A percentile compares a stretch with the other conserved stretches of the same genome.
Conservation (phyloP, 306 rosid species). For the Rosa multiflora region DNA sequence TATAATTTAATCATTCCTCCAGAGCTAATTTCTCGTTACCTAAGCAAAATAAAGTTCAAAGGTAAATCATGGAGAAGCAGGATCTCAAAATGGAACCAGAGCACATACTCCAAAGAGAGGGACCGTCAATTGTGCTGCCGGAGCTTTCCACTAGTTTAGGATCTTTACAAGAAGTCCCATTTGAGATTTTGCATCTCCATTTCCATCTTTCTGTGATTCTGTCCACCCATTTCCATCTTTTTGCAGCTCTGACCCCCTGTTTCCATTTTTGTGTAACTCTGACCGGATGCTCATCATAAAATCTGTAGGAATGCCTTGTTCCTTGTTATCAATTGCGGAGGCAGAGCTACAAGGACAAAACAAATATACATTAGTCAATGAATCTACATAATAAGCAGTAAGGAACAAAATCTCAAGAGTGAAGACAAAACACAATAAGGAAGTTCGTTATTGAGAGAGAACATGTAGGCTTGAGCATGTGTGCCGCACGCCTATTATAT, state of each 20-base stretch:
- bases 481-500: neutral
- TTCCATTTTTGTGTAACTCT: too few relatives aligned
- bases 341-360: neutral
- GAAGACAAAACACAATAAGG: neutral
- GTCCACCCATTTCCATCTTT: too few relatives aligned
- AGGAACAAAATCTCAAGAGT: neutral
- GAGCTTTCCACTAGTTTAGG: conserved; percentile 31
- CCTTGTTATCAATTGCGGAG: neutral
- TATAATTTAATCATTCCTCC: conserved; percentile 73
- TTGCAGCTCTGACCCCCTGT: too few relatives aligned
- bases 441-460: neutral
- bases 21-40: conserved; percentile 49
- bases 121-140: conserved; percentile 41
- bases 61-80: conserved; percentile 19
- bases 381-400: too few relatives aligned
- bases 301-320: too few relatives aligned
- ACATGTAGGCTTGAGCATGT: neutral
- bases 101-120: conserved; percentile 7
- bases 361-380: conserved; percentile 2
- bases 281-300: too few relatives aligned
- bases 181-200: conserved; percentile 27
- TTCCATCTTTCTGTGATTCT: too few relatives aligned
- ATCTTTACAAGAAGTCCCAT: conserved; percentile 37
- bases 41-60: conserved; percentile 35
- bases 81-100: conserved; percentile 12